Conservation (phyloP, 2,329 filamentous ascomycete species). For the Ceratocystis destructans region DNA sequence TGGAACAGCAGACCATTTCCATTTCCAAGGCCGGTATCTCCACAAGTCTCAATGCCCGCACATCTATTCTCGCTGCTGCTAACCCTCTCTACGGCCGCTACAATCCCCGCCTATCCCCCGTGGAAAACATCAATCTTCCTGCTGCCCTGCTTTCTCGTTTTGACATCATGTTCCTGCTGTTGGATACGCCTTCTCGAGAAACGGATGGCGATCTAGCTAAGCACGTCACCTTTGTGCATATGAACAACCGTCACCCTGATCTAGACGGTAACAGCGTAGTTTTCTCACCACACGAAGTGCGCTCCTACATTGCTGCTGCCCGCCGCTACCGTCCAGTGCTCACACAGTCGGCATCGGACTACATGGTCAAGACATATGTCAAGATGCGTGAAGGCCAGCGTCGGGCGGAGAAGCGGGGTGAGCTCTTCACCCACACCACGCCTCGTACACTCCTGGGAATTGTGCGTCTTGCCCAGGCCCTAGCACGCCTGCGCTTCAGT, state of each 20-base stretch:
- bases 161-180: constrained; percentile 89
- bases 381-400: constrained; percentile 86
- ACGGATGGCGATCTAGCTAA: constrained; percentile 84
- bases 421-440: constrained; percentile 87
- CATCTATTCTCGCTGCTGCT: constrained; percentile 86
- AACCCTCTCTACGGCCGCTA: constrained; percentile 97
- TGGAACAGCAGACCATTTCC: constrained; percentile 78
- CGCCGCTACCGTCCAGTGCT: constrained; percentile 79
- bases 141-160: constrained; percentile 93
- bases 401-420: constrained; percentile 77
- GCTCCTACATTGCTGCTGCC: constrained; percentile 88
- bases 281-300: constrained; percentile 84
- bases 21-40: constrained; percentile 63
- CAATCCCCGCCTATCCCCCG: constrained; percentile 90
- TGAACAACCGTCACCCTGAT: constrained; percentile 88
- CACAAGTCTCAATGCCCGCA: constrained; percentile 81
- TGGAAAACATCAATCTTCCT: constrained; percentile 99
- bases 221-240: constrained; percentile 94
- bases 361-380: constrained; percentile 94
- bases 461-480: constrained; percentile 81
- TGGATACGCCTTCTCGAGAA: constrained; percentile 85
- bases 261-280: constrained; percentile 40
- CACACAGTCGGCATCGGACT: constrained; percentile 75
- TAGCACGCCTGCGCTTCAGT: constrained; percentile 82
- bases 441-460: constrained; percentile 87